Evolutionary conservation across 768 basidiomycete genomes (phyloP).

Genomic region (Naematelia aurantialba): DNA sequence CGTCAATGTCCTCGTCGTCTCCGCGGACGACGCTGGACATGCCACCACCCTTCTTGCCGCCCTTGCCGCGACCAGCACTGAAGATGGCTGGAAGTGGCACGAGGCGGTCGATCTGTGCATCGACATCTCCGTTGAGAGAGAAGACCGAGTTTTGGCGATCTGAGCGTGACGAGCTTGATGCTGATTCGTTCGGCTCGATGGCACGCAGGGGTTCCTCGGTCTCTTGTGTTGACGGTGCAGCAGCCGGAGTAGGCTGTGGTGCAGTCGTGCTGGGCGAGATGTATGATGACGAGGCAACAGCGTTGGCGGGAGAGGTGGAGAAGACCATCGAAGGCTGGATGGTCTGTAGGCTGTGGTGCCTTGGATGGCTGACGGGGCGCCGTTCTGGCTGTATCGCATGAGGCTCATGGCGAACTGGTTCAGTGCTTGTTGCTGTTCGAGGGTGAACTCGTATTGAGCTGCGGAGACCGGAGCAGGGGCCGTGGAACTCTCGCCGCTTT

Average conservation of each 20-base stretch:
- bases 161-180: constrained; percentile 2
- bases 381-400: constrained; percentile 5
- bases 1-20: constrained; percentile 46
- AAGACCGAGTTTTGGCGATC: background rate
- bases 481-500: background rate
- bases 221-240: background rate
- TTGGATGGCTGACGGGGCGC: background rate
- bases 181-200: background rate
- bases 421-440: constrained; percentile 36
- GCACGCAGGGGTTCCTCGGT: constrained; percentile 1
- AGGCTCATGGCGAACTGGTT: constrained; percentile 15
- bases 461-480: constrained; percentile 2
- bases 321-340: constrained; percentile 30
- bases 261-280: background rate
- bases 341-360: constrained; percentile 9
- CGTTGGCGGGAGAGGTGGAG: constrained; percentile 5
- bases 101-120: constrained; percentile 26
- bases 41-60: constrained; percentile 51
- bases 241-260: constrained; percentile 3
- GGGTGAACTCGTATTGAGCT: constrained; percentile 21
- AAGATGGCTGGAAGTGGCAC: constrained; percentile 46
- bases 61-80: constrained; percentile 49
- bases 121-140: constrained; percentile 3
- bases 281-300: constrained; percentile 1
- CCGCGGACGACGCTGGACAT: constrained; percentile 46